phyloP scores from a whole-genome alignment of 1,284 basidiomycete genomes.

The Jaminaea rosea region DNA sequence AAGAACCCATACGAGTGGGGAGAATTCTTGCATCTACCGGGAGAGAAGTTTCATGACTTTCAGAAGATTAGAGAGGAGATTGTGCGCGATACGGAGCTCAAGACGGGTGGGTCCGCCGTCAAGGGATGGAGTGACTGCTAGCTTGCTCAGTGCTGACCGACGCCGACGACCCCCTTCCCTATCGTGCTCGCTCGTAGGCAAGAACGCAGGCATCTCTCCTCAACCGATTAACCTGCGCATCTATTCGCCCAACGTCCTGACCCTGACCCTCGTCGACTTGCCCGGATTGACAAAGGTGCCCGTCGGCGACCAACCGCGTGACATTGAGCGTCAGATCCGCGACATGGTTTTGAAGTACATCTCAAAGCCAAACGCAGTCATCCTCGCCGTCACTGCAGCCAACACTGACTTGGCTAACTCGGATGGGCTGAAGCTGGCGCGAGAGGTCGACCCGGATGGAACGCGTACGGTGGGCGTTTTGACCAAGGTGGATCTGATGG shows the following conservation, averaged over 20 bases:
- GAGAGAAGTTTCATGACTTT: conserved; percentile 96
- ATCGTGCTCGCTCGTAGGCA: too few species aligned
- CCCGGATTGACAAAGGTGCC: conserved; percentile 89
- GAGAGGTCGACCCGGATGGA: conserved; percentile 93
- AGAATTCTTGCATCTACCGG: conserved; percentile 81
- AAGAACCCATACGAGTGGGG: conserved; percentile 92
- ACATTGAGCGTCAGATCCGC: conserved; percentile 93
- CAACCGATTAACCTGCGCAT: conserved; percentile 93
- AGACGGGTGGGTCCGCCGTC: too few species aligned
- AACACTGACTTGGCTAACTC: conserved; percentile 97
- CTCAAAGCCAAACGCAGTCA: conserved; percentile 69
- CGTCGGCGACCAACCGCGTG: conserved; percentile 91
- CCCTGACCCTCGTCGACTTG: conserved; percentile 90
- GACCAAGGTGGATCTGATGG: conserved; percentile 97
- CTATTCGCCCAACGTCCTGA: conserved; percentile 91
- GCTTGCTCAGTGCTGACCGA: too few species aligned
- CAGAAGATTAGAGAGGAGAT: conserved; percentile 93
- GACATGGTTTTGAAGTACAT: conserved; percentile 97
- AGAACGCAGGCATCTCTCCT: conserved; percentile 76
- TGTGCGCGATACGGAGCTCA: conserved; percentile 87
- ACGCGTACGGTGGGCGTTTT: conserved; percentile 90
- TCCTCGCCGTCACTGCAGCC: conserved; percentile 89
- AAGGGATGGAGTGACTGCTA: too few species aligned
- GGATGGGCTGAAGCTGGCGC: conserved; percentile 88
- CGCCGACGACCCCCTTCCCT: too few species aligned